Base-by-base conservation (phyloP, 2,329 filamentous ascomycete genomes). In the Nothophaeocryptopus gaeumannii region DNA sequence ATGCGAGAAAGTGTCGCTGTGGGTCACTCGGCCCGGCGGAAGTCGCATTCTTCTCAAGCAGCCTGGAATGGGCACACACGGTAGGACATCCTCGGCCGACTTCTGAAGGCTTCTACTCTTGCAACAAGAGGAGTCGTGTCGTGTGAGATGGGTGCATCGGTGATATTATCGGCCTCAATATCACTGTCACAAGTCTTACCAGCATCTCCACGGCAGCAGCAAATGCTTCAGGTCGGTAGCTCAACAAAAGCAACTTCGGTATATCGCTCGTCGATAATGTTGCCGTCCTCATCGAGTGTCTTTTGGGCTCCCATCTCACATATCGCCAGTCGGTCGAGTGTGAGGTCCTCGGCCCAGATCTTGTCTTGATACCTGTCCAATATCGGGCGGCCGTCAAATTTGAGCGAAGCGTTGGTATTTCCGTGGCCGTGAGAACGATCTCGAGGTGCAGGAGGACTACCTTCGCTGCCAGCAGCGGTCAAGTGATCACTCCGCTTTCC, bases 251-350 rank as follows among this genome's bases (percentile, higher is more conserved):
- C 73, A 47, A 83, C 71, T 51, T 77, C 72, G 16, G 67, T 71
- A 61, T 84, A 83, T 59, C 72, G 68, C 65, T 81, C 74, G 13
- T 72, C 74, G 32, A 80, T 59, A 1, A 76, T 67, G 11, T 71
- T 79, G 2, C 77, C 74, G 14, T 65, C 64, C 1, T 71, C 71
- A 32, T 78, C 71, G 7, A 79, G 72, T 26, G 81, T 72, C 60
- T 80, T 83, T 74, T 84, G 86, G 8, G 89, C 89, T 0, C 91
- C 89, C 91, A 96, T 96, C 64, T 82, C 83, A 66, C 89, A 96
- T 33, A 96, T 84, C 41, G 85, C 83, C 35, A 96, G 71, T 51
- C 75, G 80, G 49, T 89, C 82, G n/a, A 96, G 66, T 12, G 74
- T 72, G 16, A 92, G 73, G 43, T 81, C 72, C 46, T 82, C 74